These are phyloP conservation scores for Lactifluus subvellereus DNA, from an alignment of 768 basidiomycete species.

Conservation along the genomic window DNA sequence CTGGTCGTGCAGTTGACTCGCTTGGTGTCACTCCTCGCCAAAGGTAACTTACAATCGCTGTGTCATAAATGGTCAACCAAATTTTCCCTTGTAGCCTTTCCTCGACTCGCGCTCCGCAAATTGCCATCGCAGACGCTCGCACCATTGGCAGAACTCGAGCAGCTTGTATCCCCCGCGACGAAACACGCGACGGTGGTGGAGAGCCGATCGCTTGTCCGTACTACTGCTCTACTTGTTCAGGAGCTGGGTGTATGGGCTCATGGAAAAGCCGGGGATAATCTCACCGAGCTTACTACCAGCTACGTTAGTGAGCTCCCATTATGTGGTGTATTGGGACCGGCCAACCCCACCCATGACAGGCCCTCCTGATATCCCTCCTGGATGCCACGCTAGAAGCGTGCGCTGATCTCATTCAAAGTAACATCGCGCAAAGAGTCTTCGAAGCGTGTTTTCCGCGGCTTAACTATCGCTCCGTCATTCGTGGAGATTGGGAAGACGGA, in stretches of 20 bases:
- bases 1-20: slow-evolving; percentile 26
- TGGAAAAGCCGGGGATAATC: slow-evolving; percentile 3
- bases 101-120: slow-evolving; percentile 24
- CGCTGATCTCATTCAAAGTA: slow-evolving; percentile 20
- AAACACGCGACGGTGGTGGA: slow-evolving; percentile 5
- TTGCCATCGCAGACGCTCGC: slow-evolving; percentile 12
- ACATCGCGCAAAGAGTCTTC: slow-evolving; percentile 20
- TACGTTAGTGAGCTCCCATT: slow-evolving; percentile 4
- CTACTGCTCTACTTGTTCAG: slow-evolving; percentile 10
- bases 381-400: slow-evolving; percentile 16
- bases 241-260: slow-evolving; percentile 10
- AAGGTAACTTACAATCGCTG: slow-evolving; percentile 13
- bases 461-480: slow-evolving; percentile 8
- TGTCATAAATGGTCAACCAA: not conserved
- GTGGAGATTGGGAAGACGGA: slow-evolving; percentile 22
- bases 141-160: slow-evolving; percentile 15
- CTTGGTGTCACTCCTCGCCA: slow-evolving; percentile 24
- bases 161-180: slow-evolving; percentile 5
- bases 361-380: slow-evolving; percentile 18
- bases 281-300: slow-evolving; percentile 10
- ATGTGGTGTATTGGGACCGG: not conserved
- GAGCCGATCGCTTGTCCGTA: slow-evolving; percentile 13
- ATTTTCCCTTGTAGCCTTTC: slow-evolving; percentile 24
- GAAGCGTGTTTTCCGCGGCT: slow-evolving; percentile 19
- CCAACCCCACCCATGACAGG: slow-evolving; percentile 1